Percentiles rank a stretch among this genome's conserved stretches.
Evolutionary conservation across 2,329 filamentous ascomycete species (phyloP).

Genomic region (Lecanicillium sp.): DNA sequence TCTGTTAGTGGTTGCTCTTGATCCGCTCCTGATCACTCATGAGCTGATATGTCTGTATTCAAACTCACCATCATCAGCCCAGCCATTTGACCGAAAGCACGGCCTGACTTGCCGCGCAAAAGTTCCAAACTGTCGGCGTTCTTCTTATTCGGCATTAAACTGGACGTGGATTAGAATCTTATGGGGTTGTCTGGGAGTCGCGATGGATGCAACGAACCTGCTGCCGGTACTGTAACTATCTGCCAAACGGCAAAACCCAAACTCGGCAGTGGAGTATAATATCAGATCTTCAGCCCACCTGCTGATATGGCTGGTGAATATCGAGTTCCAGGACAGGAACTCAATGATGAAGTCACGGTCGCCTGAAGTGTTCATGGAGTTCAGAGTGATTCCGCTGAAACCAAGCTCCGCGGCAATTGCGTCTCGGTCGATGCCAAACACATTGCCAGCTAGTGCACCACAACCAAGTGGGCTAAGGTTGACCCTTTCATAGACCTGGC

Average conservation of each 20-base stretch:
- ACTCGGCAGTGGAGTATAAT: constrained; percentile 70
- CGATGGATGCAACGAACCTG: constrained; percentile 24
- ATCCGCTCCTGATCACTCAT: constrained; percentile 16
- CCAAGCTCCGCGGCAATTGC: constrained; percentile 53
- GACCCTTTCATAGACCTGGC: constrained; percentile 65
- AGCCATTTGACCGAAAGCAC: constrained; percentile 73
- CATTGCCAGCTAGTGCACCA: constrained; percentile 18
- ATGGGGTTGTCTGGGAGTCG: constrained; percentile 2
- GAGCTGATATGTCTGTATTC: constrained; percentile 17
- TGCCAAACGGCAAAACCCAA: constrained; percentile 66
- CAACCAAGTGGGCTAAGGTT: constrained; percentile 50
- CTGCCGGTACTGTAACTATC: constrained; percentile 76
- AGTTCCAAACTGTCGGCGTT: constrained; percentile 68
- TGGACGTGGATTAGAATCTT: constrained; percentile 3
- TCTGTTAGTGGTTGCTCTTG: constrained; percentile 19
- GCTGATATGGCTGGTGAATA: constrained; percentile 63
- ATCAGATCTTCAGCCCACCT: constrained; percentile 80
- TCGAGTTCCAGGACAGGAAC: constrained; percentile 61
- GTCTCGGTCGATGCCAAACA: constrained; percentile 22
- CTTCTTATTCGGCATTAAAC: constrained; percentile 72
- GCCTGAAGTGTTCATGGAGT: constrained; percentile 62
- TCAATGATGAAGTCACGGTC: constrained; percentile 70
- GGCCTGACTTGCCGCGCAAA: constrained; percentile 67
- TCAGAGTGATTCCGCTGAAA: constrained; percentile 60
- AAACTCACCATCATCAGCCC: constrained; percentile 55